phyloP scores from a whole-genome alignment of 805 yeast species.

The Candida tammaniensis region DNA sequence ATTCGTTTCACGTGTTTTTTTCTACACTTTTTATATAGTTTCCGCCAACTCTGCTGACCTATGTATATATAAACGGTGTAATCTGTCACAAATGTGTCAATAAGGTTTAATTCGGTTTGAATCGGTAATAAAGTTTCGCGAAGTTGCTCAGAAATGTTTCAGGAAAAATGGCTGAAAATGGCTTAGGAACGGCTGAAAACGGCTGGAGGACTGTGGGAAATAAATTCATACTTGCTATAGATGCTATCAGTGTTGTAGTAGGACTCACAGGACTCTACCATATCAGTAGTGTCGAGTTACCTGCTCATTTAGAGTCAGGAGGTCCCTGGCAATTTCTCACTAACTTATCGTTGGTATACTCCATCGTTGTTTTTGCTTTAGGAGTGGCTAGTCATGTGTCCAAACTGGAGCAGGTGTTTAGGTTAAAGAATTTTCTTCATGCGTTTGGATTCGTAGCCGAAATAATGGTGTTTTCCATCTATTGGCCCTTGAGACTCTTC shows the following conservation, averaged over 20 bases:
- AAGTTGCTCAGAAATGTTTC: too few species aligned
- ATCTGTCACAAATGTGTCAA: too few species aligned
- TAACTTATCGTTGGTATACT: conserved; percentile 52
- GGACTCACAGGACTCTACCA: conserved; percentile 28
- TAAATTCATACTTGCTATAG: conserved; percentile 21
- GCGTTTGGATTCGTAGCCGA: conserved; percentile 60
- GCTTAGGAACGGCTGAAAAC: too few species aligned
- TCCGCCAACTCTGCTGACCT: too few species aligned
- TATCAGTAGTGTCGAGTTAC: conserved; percentile 33
- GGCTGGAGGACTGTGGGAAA: conserved; percentile 24
- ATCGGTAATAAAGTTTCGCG: too few species aligned
- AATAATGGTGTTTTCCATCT: conserved; percentile 57
- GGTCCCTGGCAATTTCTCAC: conserved; percentile 76
- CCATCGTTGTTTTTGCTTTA: conserved; percentile 41
- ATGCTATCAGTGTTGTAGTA: conserved; percentile 22
- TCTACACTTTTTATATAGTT: too few species aligned
- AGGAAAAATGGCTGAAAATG: too few species aligned
- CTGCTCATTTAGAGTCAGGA: conserved; percentile 48
- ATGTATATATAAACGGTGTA: too few species aligned
- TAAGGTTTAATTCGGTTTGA: too few species aligned
- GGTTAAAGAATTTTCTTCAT: conserved; percentile 41
- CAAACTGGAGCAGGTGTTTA: conserved; percentile 21
- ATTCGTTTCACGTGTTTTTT: too few species aligned
- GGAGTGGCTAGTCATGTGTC: conserved; percentile 37
- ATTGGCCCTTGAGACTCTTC: conserved; percentile 67